Conservation (phyloP, 192 early-diverging fungal genomes). For the Allomyces macrogynus region DNA sequence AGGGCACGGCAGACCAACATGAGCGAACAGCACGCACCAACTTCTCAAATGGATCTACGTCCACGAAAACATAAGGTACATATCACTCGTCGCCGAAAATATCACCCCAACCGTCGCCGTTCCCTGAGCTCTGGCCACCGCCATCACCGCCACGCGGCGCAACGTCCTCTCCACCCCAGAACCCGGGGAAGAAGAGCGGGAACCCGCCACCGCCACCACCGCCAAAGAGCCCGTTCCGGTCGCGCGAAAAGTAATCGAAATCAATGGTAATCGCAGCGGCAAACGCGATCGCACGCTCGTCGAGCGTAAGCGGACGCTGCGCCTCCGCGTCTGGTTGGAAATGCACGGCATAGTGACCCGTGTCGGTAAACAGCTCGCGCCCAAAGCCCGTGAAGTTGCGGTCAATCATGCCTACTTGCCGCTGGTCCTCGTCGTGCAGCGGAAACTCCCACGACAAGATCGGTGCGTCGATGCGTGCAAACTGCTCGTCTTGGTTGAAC, state of each 20-base stretch:
- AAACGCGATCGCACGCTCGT: conserved; percentile 60
- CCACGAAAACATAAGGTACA: too few species aligned
- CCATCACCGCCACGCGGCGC: too few species aligned
- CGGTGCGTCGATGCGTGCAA: conserved; percentile 45
- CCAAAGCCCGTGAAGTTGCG: conserved; percentile 68
- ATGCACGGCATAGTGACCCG: conserved; percentile 59
- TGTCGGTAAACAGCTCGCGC: conserved; percentile 67
- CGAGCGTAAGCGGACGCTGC: conserved; percentile 26
- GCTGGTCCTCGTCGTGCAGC: conserved; percentile 30
- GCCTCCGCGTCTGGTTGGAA: conserved; percentile 28
- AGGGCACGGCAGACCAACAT: too few species aligned
- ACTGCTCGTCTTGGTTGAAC: conserved; percentile 38
- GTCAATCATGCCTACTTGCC: conserved; percentile 36
- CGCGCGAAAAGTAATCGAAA: conserved; percentile 69
- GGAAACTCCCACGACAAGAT: conserved; percentile 68
- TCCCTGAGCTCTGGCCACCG: too few species aligned
- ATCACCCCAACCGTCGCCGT: too few species aligned
- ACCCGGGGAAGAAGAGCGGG: too few species aligned
- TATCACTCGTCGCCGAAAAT: too few species aligned
- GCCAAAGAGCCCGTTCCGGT: conserved; percentile 6
- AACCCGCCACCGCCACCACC: neutral
- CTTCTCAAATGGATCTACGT: too few species aligned
- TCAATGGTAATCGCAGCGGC: conserved; percentile 69
- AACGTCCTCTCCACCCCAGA: too few species aligned
- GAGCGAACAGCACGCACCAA: too few species aligned